These are phyloP conservation scores for Stachybotrys chartarum DNA, from an alignment of 2,329 filamentous ascomycete genomes.

Conservation along the genomic window DNA sequence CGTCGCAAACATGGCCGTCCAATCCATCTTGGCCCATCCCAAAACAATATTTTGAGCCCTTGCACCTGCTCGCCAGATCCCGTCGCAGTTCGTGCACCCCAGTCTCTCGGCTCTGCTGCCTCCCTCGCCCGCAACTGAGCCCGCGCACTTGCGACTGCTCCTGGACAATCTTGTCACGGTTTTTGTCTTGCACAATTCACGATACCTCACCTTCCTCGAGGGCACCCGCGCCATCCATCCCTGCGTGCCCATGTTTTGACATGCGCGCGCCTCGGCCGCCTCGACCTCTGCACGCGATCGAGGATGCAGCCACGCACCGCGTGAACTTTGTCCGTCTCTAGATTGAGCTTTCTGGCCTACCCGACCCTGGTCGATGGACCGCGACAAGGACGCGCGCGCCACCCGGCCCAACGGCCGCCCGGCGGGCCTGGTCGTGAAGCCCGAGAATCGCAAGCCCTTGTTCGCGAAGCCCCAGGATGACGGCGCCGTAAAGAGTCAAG, in stretches of 20 bases:
- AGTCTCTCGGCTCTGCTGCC: not conserved
- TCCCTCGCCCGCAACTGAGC: too few species aligned
- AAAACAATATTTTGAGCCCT: not conserved
- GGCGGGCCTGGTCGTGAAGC: slow-evolving; percentile 26
- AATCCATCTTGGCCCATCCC: not conserved
- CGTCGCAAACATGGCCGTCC: not conserved
- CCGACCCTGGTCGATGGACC: slow-evolving; percentile 13
- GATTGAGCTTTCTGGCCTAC: not conserved
- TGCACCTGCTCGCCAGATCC: not conserved
- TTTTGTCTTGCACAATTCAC: not conserved
- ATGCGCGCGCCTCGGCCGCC: slow-evolving; percentile 4
- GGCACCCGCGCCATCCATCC: too few species aligned
- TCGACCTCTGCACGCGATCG: not conserved
- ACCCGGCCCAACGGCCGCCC: slow-evolving; percentile 11
- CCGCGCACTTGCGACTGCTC: not conserved
- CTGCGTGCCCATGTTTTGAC: slow-evolving; percentile 12
- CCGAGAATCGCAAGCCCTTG: slow-evolving; percentile 32
- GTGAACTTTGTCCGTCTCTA: slow-evolving; percentile 1
- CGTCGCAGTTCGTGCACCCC: not conserved
- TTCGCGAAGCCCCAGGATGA: slow-evolving; percentile 19
- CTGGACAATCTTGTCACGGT: too few species aligned
- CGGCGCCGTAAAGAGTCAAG: slow-evolving; percentile 4
- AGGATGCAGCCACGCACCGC: slow-evolving; percentile 11
- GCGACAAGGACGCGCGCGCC: slow-evolving; percentile 13
- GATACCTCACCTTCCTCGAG: not conserved